phyloP scores from a whole-genome alignment of 805 yeast species.

The Nakazawaea wyomingensis region DNA sequence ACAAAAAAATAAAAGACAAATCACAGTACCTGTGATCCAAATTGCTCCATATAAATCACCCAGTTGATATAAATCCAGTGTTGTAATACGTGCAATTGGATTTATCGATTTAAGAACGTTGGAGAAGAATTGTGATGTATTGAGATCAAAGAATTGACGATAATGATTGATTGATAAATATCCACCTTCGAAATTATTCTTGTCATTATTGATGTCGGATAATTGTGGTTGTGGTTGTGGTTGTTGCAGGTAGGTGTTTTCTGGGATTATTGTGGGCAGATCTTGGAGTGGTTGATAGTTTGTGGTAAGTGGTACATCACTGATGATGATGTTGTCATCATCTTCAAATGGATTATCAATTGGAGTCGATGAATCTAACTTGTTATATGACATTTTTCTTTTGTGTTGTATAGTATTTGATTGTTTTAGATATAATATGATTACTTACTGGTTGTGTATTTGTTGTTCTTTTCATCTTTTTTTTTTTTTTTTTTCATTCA shows the following conservation, averaged over 20 bases:
- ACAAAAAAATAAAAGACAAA: conserved; percentile 69
- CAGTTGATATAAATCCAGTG: conserved; percentile 30
- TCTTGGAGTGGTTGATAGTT: not conserved
- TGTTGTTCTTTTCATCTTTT: not conserved
- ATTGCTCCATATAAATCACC: conserved; percentile 84
- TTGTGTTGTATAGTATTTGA: too few relatives aligned
- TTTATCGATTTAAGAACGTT: conserved; percentile 55
- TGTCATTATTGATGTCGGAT: not conserved
- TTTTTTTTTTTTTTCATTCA: too few relatives aligned
- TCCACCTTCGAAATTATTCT: conserved; percentile 32
- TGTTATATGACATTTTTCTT: conserved; percentile 10
- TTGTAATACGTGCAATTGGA: conserved; percentile 35
- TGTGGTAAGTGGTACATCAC: not conserved
- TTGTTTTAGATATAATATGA: too few relatives aligned
- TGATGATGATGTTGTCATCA: conserved; percentile 2
- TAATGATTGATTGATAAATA: conserved; percentile 55
- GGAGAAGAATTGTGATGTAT: conserved; percentile 52
- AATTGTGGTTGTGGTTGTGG: not conserved
- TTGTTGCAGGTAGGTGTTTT: too few relatives aligned
- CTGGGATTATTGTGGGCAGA: not conserved
- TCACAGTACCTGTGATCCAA: conserved; percentile 85
- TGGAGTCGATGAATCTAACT: conserved; percentile 1
- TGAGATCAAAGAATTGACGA: conserved; percentile 63
- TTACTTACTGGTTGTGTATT: too few relatives aligned
- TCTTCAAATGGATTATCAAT: conserved; percentile 10